Conservation (phyloP, 169 alveolate genomes). For the Cardiosporidium cionae region DNA sequence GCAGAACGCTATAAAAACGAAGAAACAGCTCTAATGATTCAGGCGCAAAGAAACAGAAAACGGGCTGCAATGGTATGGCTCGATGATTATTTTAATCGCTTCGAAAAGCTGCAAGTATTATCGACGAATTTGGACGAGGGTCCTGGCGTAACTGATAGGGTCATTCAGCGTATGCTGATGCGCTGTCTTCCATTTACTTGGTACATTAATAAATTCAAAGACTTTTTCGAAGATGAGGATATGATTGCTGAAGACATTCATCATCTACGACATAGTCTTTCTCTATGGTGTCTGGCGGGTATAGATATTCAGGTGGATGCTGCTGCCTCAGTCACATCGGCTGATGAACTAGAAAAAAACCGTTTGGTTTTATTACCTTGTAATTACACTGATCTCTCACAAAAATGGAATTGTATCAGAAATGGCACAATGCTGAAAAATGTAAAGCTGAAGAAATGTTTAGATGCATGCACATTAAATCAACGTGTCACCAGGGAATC, state of each 20-base stretch:
- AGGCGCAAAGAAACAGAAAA: constrained; percentile 28
- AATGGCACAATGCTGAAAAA: too few species aligned
- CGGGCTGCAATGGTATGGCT: constrained; percentile 40
- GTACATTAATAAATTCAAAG: constrained; percentile 12
- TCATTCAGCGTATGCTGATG: background rate
- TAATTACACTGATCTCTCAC: too few species aligned
- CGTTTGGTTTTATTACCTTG: too few species aligned
- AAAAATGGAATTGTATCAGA: too few species aligned
- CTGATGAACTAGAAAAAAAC: too few species aligned
- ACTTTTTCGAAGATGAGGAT: constrained; percentile 8
- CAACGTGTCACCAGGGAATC: too few species aligned
- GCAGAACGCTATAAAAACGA: background rate
- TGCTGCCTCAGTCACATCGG: too few species aligned
- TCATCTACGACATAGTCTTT: constrained; percentile 16
- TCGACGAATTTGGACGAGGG: constrained; percentile 2
- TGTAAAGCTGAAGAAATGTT: too few species aligned
- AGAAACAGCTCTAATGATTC: background rate
- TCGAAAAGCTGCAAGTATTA: constrained; percentile 2
- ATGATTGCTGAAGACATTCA: constrained; percentile 19
- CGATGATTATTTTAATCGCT: constrained; percentile 24
- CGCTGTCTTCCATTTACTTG: constrained; percentile 24
- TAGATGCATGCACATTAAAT: too few species aligned
- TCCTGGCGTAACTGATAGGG: background rate
- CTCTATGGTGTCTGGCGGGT: background rate
- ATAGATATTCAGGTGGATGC: background rate